Percentiles rank a stretch among this genome's conserved stretches.
phyloP scores from a whole-genome alignment of 1,284 basidiomycete species.

The Cutaneotrichosporon cyanovorans region DNA sequence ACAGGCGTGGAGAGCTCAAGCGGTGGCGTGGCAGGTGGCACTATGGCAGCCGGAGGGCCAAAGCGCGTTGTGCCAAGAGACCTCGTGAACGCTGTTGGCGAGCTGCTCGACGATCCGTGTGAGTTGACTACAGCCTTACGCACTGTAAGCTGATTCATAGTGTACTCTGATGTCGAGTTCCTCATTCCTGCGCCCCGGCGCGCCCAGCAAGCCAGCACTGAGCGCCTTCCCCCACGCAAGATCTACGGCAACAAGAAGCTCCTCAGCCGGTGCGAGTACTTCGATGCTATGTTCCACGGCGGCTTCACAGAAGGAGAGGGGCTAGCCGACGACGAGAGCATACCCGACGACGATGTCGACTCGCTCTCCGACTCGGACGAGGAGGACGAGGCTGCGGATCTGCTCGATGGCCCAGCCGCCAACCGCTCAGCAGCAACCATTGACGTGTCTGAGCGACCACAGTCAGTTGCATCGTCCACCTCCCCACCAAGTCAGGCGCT shows the following conservation, averaged over 20 bases:
- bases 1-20: slow-evolving; percentile 32
- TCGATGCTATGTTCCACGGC: slow-evolving; percentile 49
- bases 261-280: slow-evolving; percentile 66
- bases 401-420: slow-evolving; percentile 1
- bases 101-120: slow-evolving; percentile 62
- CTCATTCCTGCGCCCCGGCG: slow-evolving; percentile 50
- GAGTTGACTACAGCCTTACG: slow-evolving; percentile 7
- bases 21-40: slow-evolving; percentile 38
- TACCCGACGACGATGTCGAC: slow-evolving; percentile 26
- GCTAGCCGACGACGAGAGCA: slow-evolving; percentile 22
- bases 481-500: neutral
- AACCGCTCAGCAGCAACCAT: neutral
- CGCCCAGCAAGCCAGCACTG: neutral
- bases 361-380: slow-evolving; percentile 41
- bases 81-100: slow-evolving; percentile 55
- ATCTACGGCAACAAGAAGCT: slow-evolving; percentile 57
- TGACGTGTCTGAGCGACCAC: too few relatives aligned
- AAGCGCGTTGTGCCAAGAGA: slow-evolving; percentile 39
- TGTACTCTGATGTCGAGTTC: slow-evolving; percentile 75
- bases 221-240: slow-evolving; percentile 11
- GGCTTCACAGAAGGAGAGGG: slow-evolving; percentile 39
- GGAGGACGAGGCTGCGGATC: slow-evolving; percentile 36
- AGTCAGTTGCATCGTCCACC: neutral
- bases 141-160: slow-evolving; percentile 37
- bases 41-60: slow-evolving; percentile 32